Base-by-base conservation (phyloP, 2,329 filamentous ascomycete genomes). In the Gyromitra esculenta region DNA sequence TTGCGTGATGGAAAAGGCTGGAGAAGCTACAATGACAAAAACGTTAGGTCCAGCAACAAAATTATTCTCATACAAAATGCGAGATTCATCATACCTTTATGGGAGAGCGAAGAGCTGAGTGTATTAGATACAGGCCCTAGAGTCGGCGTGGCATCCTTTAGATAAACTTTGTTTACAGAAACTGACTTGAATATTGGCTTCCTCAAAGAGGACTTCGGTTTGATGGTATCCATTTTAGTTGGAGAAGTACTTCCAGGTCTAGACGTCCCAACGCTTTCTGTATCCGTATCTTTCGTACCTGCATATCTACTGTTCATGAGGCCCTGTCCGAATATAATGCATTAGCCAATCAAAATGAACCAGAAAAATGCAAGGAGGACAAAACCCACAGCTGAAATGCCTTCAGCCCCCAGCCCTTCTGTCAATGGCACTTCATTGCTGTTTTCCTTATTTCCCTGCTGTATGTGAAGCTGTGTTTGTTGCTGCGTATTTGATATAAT, bases 151-250 rank as follows among this genome's bases (percentile, higher is more conserved):
- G 95, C 95, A 76, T 91, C 89, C n/a, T 88, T 89, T 45, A 96
- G 86, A 82, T 95, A 96, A 56, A 89, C 93, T 84, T 92, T 94
- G 80, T 94, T 95, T 80, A 95, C 91, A 4, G 92, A 94, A 62
- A 96, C 91, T 18, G 92, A 89, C 84, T 96, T 96, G 87, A 96
- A 96, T 18, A 90, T 85, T 21, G 90, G 90, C 83, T 93, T 95
- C 87, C 92, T 94, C 57, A 80, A 76, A 76, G 82, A 79, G 67
- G 82, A 76, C 74, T 81, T 83, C 8, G 65, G 70, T 31, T 74
- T 77, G 15, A 65, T 65, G 7, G 52, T 37, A 70, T 75, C 75
- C 39, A 81, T 80, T 81, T 83, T 83, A 79, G 82, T 82, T 81
- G 81, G 76, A 15, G 78, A 79, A 45, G 50, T 69, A 80, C 80